Percentiles rank a stretch among this genome's conserved stretches.
phyloP scores from a whole-genome alignment of 495 filamentous ascomycete genomes.

The Xylaria castorea region DNA sequence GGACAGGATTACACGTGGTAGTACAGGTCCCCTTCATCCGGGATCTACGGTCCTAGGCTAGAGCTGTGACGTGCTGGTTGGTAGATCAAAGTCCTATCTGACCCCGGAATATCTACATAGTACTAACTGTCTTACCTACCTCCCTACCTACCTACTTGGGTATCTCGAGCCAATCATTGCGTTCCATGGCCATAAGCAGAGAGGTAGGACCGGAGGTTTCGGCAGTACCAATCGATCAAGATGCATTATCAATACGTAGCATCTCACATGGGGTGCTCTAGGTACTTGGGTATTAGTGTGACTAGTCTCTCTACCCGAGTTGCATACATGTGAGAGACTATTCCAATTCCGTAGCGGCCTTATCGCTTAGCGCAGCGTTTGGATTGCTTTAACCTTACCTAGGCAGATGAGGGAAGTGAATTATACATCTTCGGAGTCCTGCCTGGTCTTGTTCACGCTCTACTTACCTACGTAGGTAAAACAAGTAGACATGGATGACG shows the following conservation, averaged over 20 bases:
- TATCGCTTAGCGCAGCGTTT: slow-evolving; percentile 21
- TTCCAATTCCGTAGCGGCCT: neutral
- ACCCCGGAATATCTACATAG: neutral
- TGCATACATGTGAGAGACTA: too few relatives aligned
- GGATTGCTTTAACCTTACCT: too few relatives aligned
- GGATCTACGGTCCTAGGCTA: neutral
- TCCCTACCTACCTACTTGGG: neutral
- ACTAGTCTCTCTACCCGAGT: too few relatives aligned
- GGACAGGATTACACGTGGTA: neutral
- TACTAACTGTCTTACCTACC: neutral
- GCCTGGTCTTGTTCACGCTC: neutral
- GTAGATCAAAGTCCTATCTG: neutral
- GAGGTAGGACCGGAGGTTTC: neutral
- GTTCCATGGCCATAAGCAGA: too few relatives aligned
- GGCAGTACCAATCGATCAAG: slow-evolving; percentile 15
- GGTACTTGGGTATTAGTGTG: neutral
- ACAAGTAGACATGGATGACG: too few relatives aligned
- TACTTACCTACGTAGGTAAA: neutral
- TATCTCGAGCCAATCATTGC: neutral
- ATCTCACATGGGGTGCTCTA: slow-evolving; percentile 7
- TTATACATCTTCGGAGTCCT: neutral
- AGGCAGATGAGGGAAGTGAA: neutral
- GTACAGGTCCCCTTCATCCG: slow-evolving; percentile 1
- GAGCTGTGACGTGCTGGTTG: slow-evolving; percentile 2
- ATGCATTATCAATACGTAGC: slow-evolving; percentile 22